Base-by-base conservation (phyloP, 2,329 filamentous ascomycete genomes). In the Westerdykella ornata region DNA sequence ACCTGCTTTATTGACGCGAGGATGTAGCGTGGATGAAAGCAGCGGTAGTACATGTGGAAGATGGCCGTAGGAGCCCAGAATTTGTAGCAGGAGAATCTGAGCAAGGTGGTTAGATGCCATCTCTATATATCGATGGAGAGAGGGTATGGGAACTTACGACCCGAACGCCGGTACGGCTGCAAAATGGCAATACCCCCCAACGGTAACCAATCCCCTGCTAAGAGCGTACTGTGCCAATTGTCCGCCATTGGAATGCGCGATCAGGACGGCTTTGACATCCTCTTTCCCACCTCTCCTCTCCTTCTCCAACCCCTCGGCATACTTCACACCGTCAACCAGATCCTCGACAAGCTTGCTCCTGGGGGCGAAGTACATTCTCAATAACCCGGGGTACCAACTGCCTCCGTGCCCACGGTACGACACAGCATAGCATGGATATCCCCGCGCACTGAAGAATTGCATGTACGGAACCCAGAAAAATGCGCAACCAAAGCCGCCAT, bases 401-500 rank as follows among this genome's bases (percentile, higher is more conserved):
- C 67, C 64, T 13, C 75, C 75, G 48, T 77, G 75, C 2, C 74
- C 74, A 5, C 76, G 70, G 29, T 72, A 64, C 6, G 72, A 76
- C 26, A 77, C 48, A 9, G 76, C 73, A 49, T 77, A 79, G 54
- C 72, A 73, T 1, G 70, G 65, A 44, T 74, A 66, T 12, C 71
- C 69, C 14, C 49, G 48, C 4, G 58, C 47, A 3, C 72, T 62
- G 41, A 78, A 70, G 49, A 66, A 74, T 17, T 59, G 61, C 66
- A 79, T 71, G 49, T 74, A 79, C 33, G 70, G 65, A 7, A 70
- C 62, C 72, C 74, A 78, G 15, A 76, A 67, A 54, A 68, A 70
- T 6, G 75, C 76, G 40, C 66, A 66, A 31, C 74, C 75, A 65
- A 77, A 76, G 37, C 74, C 74, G 30, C 75, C 75, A 47, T 78